Evolutionary conservation across 768 basidiomycete genomes (phyloP).

Genomic region (Lactarius indigo): DNA sequence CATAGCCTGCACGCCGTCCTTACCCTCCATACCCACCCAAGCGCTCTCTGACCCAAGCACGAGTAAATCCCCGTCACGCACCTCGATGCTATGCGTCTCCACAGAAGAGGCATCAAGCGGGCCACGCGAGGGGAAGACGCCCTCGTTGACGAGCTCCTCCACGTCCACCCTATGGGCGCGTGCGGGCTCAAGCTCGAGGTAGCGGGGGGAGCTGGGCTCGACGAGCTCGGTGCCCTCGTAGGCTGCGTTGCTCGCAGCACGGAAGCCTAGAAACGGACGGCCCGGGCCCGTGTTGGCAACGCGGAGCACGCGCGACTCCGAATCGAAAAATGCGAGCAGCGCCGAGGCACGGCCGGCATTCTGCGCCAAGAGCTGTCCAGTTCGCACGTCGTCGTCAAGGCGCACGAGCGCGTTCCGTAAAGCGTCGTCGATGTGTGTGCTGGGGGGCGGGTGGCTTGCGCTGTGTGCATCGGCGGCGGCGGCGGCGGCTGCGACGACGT

Average conservation of each 20-base stretch:
- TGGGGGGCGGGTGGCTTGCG: background rate
- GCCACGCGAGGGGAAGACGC: background rate
- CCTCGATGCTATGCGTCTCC: constrained; percentile 7
- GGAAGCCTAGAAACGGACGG: constrained; percentile 9
- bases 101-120: background rate
- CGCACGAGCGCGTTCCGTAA: background rate
- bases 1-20: constrained; percentile 6
- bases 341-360: background rate
- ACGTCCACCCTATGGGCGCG: background rate
- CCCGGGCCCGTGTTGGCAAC: constrained; percentile 1
- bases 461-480: constrained; percentile 1
- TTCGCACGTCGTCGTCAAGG: constrained; percentile 5
- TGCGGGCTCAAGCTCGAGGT: background rate
- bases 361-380: background rate
- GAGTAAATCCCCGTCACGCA: constrained; percentile 14
- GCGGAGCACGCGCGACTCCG: constrained; percentile 12
- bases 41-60: constrained; percentile 5
- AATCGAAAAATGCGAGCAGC: constrained; percentile 13
- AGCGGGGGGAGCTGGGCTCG: background rate
- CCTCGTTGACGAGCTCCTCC: constrained; percentile 5
- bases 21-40: background rate
- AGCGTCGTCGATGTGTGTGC: constrained; percentile 5
- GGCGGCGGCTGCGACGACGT: background rate
- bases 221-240: constrained; percentile 4
- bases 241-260: background rate